Evolutionary conservation across 192 early-diverging fungal genomes (phyloP).

Genomic region (Coemansia sp.): DNA sequence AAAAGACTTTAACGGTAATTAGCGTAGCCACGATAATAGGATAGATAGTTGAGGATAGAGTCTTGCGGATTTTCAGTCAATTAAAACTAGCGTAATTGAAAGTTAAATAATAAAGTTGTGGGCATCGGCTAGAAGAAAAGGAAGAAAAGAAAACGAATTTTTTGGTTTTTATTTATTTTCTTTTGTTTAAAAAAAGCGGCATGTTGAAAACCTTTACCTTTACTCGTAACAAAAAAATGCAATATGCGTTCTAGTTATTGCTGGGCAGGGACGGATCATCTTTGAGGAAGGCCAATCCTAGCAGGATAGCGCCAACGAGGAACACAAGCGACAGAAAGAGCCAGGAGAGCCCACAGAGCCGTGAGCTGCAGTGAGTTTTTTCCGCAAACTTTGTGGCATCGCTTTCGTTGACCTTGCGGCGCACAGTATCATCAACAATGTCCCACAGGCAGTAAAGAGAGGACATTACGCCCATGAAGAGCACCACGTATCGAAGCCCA

Average conservation of each 20-base stretch:
- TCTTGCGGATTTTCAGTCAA: no score
- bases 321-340: conserved; percentile 83
- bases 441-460: conserved; percentile 93
- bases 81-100: no score
- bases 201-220: not conserved
- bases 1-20: no score
- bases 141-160: not conserved
- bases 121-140: not conserved
- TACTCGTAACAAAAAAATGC: not conserved
- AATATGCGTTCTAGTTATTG: not conserved
- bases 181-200: not conserved
- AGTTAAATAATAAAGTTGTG: no score
- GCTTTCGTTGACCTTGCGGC: conserved; percentile 91
- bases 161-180: no score
- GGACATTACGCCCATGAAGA: conserved; percentile 95
- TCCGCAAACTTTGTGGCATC: conserved; percentile 88
- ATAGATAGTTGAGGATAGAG: no score
- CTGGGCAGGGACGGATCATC: conserved; percentile 18
- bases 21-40: no score
- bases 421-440: conserved; percentile 90
- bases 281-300: conserved; percentile 82
- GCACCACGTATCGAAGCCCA: conserved; percentile 85
- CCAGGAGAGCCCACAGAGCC: conserved; percentile 91
- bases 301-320: conserved; percentile 73
- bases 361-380: conserved; percentile 72